Evolutionary conservation across 495 filamentous ascomycete genomes (phyloP).

Genomic region (Penicillium samsonianum): DNA sequence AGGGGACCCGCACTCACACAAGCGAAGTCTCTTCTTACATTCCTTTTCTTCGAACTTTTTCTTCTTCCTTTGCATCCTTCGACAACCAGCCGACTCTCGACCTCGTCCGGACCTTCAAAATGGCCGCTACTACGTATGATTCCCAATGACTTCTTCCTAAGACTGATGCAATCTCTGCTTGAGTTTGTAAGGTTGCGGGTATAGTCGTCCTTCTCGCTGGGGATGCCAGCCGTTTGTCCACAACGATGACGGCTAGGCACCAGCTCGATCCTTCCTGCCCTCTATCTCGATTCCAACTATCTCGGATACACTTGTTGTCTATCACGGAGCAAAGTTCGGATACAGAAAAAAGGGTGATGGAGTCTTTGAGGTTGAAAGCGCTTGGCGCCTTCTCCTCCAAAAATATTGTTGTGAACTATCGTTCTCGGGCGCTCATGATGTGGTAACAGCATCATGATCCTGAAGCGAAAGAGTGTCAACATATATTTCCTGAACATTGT

Average conservation of each 20-base stretch:
- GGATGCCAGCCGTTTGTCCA: slow-evolving; percentile 41
- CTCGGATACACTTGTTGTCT: slow-evolving; percentile 32
- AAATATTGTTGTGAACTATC: slow-evolving; percentile 68
- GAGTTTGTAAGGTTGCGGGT: slow-evolving; percentile 58
- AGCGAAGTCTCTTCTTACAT: slow-evolving; percentile 31
- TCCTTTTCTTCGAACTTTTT: slow-evolving; percentile 34
- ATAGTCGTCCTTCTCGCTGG: slow-evolving; percentile 83
- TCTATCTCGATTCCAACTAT: slow-evolving; percentile 46
- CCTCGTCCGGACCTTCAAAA: slow-evolving; percentile 46
- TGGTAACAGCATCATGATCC: slow-evolving; percentile 23
- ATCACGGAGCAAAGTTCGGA: slow-evolving; percentile 42
- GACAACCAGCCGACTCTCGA: slow-evolving; percentile 46
- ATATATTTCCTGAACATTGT: slow-evolving; percentile 61
- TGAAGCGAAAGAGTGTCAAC: slow-evolving; percentile 44
- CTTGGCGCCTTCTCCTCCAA: slow-evolving; percentile 71
- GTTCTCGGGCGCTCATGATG: slow-evolving; percentile 25
- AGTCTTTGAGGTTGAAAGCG: slow-evolving; percentile 81
- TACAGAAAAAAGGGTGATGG: slow-evolving; percentile 56
- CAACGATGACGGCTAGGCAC: slow-evolving; percentile 49
- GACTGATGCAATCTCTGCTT: slow-evolving; percentile 41
- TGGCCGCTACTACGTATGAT: slow-evolving; percentile 65
- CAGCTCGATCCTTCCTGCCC: slow-evolving; percentile 79
- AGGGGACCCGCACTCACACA: slow-evolving; percentile 38
- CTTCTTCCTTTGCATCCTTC: slow-evolving; percentile 36
- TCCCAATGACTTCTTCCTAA: slow-evolving; percentile 40